Percentiles rank a stretch among this genome's conserved stretches.
These are phyloP conservation scores for Colletotrichum acutatum DNA, from an alignment of 2,329 filamentous ascomycete genomes.

Conservation along the genomic window DNA sequence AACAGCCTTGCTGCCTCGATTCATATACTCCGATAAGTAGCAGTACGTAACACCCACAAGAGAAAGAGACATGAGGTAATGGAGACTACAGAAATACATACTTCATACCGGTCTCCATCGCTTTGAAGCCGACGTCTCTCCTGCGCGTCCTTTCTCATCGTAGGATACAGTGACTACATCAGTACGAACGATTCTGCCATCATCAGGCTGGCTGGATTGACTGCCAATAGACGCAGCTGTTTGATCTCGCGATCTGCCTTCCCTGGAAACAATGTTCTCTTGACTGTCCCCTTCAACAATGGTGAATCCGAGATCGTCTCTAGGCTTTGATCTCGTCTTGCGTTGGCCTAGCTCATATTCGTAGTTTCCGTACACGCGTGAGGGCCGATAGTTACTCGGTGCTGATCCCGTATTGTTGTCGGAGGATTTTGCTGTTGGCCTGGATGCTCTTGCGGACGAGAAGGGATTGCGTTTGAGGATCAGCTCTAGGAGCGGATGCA, in stretches of 20 bases:
- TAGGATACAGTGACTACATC: conserved; percentile 31
- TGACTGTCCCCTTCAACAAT: conserved; percentile 35
- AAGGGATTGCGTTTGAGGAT: conserved; percentile 16
- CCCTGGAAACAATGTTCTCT: conserved; percentile 24
- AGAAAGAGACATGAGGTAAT: too few species aligned
- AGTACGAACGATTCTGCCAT: conserved; percentile 17
- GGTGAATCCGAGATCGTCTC: conserved; percentile 33
- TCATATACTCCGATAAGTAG: too few species aligned
- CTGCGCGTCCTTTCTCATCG: neutral
- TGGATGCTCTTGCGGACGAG: conserved; percentile 17
- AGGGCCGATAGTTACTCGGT: neutral
- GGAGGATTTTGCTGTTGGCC: neutral
- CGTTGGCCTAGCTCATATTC: conserved; percentile 30
- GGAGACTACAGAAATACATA: too few species aligned
- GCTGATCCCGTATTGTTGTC: neutral
- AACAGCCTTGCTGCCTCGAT: too few species aligned
- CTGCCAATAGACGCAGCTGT: neutral
- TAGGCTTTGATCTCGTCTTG: conserved; percentile 20
- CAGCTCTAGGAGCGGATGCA: conserved; percentile 42
- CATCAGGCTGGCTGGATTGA: neutral
- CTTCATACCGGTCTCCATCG: neutral
- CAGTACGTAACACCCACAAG: too few species aligned
- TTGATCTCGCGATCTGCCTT: neutral
- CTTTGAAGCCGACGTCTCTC: neutral
- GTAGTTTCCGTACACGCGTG: neutral